Conservation (phyloP, 2,329 filamentous ascomycete species). For the Fusarium albosuccineum region DNA sequence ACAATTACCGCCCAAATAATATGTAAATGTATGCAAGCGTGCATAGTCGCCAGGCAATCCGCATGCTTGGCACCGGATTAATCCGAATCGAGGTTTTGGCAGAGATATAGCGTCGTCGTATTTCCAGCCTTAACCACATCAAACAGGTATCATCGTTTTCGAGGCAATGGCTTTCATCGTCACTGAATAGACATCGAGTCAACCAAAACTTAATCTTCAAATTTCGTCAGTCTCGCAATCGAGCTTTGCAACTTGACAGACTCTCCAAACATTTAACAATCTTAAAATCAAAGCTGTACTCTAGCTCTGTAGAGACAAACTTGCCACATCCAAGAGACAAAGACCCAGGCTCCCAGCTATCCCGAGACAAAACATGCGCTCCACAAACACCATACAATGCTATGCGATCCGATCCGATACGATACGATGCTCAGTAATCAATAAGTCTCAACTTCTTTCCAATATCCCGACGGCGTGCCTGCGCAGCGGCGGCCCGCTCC, state of each 20-base stretch:
- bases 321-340: constrained; percentile 1
- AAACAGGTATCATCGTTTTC: no score
- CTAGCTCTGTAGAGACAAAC: not conserved
- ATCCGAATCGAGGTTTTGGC: not conserved
- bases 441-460: constrained; percentile 79
- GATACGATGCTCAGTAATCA: constrained; percentile 68
- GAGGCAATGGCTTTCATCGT: not conserved
- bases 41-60: not conserved
- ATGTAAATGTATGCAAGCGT: not conserved
- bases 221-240: constrained; percentile 3
- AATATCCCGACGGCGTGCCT: constrained; percentile 73
- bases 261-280: not conserved
- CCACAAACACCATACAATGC: constrained; percentile 38
- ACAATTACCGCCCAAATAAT: not conserved
- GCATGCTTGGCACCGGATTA: not conserved
- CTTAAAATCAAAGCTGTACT: constrained; percentile 3
- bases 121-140: no score
- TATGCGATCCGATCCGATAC: constrained; percentile 31
- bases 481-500: constrained; percentile 72
- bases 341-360: constrained; percentile 4
- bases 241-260: not conserved
- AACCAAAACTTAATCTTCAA: not conserved
- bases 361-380: constrained; percentile 22
- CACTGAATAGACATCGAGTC: not conserved
- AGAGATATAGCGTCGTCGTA: not conserved